A percentile compares a stretch with the other conserved stretches of the same genome.
These are phyloP conservation scores for Tetrapisispora phaffii DNA, from an alignment of 805 yeast genomes.

Conservation along the genomic window DNA sequence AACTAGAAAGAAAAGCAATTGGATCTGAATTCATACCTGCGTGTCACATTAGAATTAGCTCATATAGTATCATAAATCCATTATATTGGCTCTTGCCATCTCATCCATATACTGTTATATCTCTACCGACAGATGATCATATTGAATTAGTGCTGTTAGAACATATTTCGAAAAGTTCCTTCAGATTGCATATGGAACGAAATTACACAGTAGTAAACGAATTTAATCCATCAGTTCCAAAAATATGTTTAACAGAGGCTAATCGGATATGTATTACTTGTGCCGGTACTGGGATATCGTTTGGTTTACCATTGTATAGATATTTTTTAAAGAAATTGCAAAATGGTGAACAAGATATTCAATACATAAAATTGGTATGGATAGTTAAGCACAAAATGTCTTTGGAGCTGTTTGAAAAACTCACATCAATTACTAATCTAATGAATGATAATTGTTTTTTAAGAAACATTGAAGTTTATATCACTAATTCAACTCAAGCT, in stretches of 20 bases:
- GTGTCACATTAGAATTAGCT: constrained; percentile 46
- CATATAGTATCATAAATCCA: constrained; percentile 28
- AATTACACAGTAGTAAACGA: constrained; percentile 34
- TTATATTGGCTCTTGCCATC: constrained; percentile 45
- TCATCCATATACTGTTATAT: constrained; percentile 59
- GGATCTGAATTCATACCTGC: constrained; percentile 37
- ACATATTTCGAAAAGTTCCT: constrained; percentile 18
- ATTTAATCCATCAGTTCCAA: constrained; percentile 36
- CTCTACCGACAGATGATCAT: constrained; percentile 32
- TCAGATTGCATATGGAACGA: constrained; percentile 26
- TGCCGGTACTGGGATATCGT: constrained; percentile 70
- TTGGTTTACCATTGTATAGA: constrained; percentile 45
- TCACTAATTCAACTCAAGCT: constrained; percentile 4
- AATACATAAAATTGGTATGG: constrained; percentile 43
- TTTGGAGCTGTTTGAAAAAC: constrained; percentile 32
- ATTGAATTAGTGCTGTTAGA: constrained; percentile 39
- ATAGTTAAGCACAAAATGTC: constrained; percentile 39
- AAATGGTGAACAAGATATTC: constrained; percentile 4
- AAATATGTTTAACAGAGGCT: constrained; percentile 38
- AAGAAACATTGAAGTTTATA: constrained; percentile 8
- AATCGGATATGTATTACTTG: constrained; percentile 45
- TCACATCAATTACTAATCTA: constrained; percentile 4
- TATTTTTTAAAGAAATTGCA: constrained; percentile 15
- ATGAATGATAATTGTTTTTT: constrained; percentile 4
- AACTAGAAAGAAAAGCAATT: constrained; percentile 22